Evolutionary conservation across 1,284 basidiomycete genomes (phyloP), one percentile per base, ranked within the genome.

Genomic region (Rhizopogon parksii): DNA sequence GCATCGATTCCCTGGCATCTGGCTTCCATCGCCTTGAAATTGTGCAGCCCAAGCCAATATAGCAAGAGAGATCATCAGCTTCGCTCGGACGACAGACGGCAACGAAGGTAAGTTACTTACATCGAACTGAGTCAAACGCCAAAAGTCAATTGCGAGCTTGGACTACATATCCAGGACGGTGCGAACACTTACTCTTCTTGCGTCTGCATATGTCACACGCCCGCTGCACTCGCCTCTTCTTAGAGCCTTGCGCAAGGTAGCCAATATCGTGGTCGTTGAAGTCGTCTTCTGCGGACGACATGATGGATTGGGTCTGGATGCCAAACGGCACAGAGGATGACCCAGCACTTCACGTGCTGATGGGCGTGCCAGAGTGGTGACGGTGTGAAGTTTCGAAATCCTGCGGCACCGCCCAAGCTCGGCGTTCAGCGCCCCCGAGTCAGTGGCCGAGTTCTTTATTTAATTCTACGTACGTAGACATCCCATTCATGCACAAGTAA

Each of bases 181-280:
- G 6, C 36, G 43, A 1, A 69, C 19, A 19, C 77, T 50, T 54
- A 85, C 85, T 81, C 71, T 88, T 88, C 71, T 88, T 88, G 50
- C 83, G 71, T 43, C 86, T 71, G 60, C 87, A 89, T 1, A 80
- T 76, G 60, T 89, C 87, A 61, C 87, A 89, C 5, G 87, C 86
- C 19, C 85, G 70, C 62, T 87, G 84, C 12, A 88, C 76, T 54
- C 80, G 74, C 25, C 86, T 69, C 62, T 85, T 87, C 73, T 88
- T 88, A 14, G 47, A 61, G 2, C 58, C 61, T 15, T 55, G 62
- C 37, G 27, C 2, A 19, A 43, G 14, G 5, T 49, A 30, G 34
- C 48, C 45, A 36, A 45, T 50, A 11, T 68, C 72, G 9, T 50
- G 21, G 37, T 73, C 71, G 53, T 71, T 67, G 57, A 62, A 64